These are phyloP conservation scores for Discostella pseudostelligera DNA, from an alignment of 108 stramenopile species.

Conservation along the genomic window DNA sequence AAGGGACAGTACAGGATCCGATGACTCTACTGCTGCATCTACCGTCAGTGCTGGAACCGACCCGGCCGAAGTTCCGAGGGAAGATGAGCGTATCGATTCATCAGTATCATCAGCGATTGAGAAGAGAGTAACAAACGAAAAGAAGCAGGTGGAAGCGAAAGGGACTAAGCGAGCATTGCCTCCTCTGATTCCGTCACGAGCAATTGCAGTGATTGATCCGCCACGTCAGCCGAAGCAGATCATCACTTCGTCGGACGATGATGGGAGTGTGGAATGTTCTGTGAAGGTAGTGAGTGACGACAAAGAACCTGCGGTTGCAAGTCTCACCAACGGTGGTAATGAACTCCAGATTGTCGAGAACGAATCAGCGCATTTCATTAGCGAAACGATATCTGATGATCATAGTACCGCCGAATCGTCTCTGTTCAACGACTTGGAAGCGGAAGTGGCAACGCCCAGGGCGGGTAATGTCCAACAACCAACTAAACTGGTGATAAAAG, in stretches of 20 bases:
- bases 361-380: neutral
- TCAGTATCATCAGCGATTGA: neutral
- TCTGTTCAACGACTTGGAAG: no score
- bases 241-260: neutral
- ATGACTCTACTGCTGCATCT: neutral
- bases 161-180: neutral
- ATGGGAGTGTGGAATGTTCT: slow-evolving; percentile 4
- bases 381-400: no score
- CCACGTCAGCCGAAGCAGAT: neutral
- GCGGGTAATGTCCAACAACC: no score
- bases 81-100: neutral
- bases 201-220: neutral
- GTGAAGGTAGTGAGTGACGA: neutral
- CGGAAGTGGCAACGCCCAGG: no score
- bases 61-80: neutral
- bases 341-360: neutral
- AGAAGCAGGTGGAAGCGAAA: neutral
- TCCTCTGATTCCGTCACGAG: neutral
- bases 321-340: neutral
- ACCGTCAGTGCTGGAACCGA: neutral
- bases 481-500: neutral
- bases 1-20: neutral
- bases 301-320: neutral
- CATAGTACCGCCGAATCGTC: no score
- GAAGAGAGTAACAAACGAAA: neutral